A percentile compares a stretch with the other conserved stretches of the same genome.
phyloP scores from a whole-genome alignment of 495 filamentous ascomycete species.

The Hamigera avellanea region DNA sequence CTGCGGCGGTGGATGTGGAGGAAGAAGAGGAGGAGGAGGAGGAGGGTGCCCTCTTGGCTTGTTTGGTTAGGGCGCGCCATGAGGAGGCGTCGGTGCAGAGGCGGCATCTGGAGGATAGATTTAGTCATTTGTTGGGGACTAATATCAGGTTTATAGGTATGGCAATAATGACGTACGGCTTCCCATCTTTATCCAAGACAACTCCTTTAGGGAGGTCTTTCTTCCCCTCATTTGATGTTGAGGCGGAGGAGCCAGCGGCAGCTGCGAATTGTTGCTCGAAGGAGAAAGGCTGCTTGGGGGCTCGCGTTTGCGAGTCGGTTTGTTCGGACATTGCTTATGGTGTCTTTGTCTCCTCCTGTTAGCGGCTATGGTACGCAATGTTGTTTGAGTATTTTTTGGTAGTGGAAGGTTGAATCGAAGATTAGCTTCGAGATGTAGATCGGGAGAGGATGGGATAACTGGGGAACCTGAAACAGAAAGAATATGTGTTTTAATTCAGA shows the following conservation, averaged over 20 bases:
- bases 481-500: no score
- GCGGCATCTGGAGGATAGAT: conserved; percentile 54
- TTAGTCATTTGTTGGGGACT: neutral
- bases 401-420: no score
- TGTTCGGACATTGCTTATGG: conserved; percentile 11
- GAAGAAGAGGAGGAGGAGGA: conserved; percentile 5
- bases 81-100: conserved; percentile 67
- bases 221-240: no score
- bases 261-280: conserved; percentile 12
- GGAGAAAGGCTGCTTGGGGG: conserved; percentile 2
- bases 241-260: conserved; percentile 10
- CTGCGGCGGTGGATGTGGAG: conserved; percentile 11
- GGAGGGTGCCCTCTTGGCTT: conserved; percentile 22
- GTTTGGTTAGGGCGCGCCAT: conserved; percentile 58
- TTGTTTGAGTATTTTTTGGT: no score
- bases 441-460: no score
- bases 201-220: conserved; percentile 60
- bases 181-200: conserved; percentile 83
- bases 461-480: no score
- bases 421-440: no score
- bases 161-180: conserved; percentile 58
- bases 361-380: no score
- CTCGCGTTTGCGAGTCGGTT: conserved; percentile 2
- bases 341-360: no score
- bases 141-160: conserved; percentile 3